Percentiles rank a stretch among this genome's conserved stretches.
These are phyloP conservation scores for Botrytis elliptica DNA, from an alignment of 2,329 filamentous ascomycete genomes.

Conservation along the genomic window DNA sequence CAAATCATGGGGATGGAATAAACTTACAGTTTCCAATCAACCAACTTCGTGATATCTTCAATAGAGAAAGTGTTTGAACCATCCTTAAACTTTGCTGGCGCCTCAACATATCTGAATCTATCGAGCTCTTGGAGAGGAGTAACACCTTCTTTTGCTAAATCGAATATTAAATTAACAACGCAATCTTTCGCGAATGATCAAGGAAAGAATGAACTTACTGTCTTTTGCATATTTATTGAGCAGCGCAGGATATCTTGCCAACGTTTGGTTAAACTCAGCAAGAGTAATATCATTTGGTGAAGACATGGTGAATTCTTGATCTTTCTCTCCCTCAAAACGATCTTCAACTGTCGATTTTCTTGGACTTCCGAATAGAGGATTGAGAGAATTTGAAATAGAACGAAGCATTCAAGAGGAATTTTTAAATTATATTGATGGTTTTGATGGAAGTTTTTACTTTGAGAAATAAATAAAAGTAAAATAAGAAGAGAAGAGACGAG, in stretches of 20 bases:
- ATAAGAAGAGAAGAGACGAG: slow-evolving; percentile 3
- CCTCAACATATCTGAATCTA: slow-evolving; percentile 55
- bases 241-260: slow-evolving; percentile 34
- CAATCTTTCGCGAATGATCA: neutral
- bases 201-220: slow-evolving; percentile 28
- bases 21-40: slow-evolving; percentile 71
- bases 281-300: slow-evolving; percentile 30
- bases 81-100: slow-evolving; percentile 48
- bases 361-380: slow-evolving; percentile 25
- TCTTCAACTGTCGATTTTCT: slow-evolving; percentile 21
- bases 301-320: slow-evolving; percentile 28
- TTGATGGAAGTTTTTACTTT: slow-evolving; percentile 17
- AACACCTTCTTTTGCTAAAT: slow-evolving; percentile 32
- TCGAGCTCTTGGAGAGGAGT: slow-evolving; percentile 55
- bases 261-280: slow-evolving; percentile 34
- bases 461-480: slow-evolving; percentile 13
- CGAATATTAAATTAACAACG: slow-evolving; percentile 24
- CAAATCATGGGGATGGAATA: neutral
- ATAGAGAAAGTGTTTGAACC: slow-evolving; percentile 43
- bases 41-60: slow-evolving; percentile 57
- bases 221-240: slow-evolving; percentile 29
- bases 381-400: slow-evolving; percentile 22
- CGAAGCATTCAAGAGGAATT: slow-evolving; percentile 19
- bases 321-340: slow-evolving; percentile 9
- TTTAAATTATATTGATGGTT: neutral